These are phyloP conservation scores for Myochromella boudieri DNA, from an alignment of 768 basidiomycete genomes.

Conservation along the genomic window DNA sequence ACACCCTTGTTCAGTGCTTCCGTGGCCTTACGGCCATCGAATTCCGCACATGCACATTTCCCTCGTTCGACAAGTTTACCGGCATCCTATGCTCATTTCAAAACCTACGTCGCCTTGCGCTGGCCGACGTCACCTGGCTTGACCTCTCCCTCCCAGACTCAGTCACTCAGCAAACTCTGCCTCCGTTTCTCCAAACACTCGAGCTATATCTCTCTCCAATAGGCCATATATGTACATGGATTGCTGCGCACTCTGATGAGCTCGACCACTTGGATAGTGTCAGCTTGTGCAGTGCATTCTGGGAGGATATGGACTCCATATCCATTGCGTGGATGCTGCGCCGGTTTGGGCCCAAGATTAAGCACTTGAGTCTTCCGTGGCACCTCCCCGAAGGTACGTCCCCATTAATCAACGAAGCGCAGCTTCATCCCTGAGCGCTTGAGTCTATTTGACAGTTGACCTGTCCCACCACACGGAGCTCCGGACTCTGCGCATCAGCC, in stretches of 20 bases:
- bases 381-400: constrained; percentile 25
- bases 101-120: constrained; percentile 17
- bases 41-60: constrained; percentile 24
- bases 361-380: constrained; percentile 24
- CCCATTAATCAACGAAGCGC: background rate
- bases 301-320: constrained; percentile 21
- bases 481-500: constrained; percentile 22
- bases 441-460: constrained; percentile 14
- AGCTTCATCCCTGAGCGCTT: constrained; percentile 1
- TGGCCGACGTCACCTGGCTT: constrained; percentile 24
- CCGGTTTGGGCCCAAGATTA: constrained; percentile 20
- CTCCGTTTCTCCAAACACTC: constrained; percentile 17
- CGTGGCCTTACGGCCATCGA: constrained; percentile 22
- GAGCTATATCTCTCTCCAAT: constrained; percentile 21
- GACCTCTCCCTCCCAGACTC: constrained; percentile 13
- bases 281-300: constrained; percentile 19
- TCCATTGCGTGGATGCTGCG: constrained; percentile 23
- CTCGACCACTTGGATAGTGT: constrained; percentile 14
- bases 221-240: constrained; percentile 20
- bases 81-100: constrained; percentile 21
- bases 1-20: constrained; percentile 16
- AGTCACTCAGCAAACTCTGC: constrained; percentile 5
- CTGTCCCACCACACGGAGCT: constrained; percentile 18
- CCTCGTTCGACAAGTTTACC: constrained; percentile 20
- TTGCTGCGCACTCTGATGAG: constrained; percentile 14